Conservation (phyloP, 331 rosid genomes). For the Acacia concinna region DNA sequence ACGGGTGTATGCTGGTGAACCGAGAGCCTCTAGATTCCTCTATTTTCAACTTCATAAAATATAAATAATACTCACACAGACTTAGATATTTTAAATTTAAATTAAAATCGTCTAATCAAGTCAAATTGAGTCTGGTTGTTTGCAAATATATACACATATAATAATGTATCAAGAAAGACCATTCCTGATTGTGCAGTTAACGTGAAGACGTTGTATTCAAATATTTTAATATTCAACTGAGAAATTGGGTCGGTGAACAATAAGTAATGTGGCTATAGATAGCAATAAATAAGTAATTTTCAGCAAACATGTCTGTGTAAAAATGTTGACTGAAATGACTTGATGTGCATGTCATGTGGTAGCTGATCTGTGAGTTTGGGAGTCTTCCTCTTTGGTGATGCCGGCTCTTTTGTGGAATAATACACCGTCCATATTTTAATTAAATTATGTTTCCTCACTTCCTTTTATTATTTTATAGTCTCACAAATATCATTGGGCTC, state of each 20-base stretch:
- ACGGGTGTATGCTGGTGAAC: background rate
- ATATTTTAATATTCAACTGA: background rate
- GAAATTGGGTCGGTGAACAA: background rate
- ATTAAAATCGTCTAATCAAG: background rate
- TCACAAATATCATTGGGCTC: background rate
- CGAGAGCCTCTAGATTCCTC: no score
- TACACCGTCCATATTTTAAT: background rate
- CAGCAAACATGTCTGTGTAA: background rate
- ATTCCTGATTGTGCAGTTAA: background rate
- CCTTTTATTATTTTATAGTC: background rate
- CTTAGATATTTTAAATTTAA: no score
- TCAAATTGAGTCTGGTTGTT: background rate
- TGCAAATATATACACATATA: background rate
- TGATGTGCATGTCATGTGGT: background rate
- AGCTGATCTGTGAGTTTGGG: background rate
- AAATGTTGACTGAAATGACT: background rate
- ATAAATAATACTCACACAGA: background rate
- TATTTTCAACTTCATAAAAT: no score
- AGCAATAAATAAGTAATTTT: background rate
- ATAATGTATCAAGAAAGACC: background rate
- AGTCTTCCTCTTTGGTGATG: conserved; percentile 9
- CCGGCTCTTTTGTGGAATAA: background rate
- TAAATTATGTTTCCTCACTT: background rate
- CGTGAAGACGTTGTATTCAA: background rate
- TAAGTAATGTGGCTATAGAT: background rate